A percentile compares a stretch with the other conserved stretches of the same genome.
Evolutionary conservation across 805 yeast species (phyloP).

Genomic region (Schwanniomyces polymorphus): DNA sequence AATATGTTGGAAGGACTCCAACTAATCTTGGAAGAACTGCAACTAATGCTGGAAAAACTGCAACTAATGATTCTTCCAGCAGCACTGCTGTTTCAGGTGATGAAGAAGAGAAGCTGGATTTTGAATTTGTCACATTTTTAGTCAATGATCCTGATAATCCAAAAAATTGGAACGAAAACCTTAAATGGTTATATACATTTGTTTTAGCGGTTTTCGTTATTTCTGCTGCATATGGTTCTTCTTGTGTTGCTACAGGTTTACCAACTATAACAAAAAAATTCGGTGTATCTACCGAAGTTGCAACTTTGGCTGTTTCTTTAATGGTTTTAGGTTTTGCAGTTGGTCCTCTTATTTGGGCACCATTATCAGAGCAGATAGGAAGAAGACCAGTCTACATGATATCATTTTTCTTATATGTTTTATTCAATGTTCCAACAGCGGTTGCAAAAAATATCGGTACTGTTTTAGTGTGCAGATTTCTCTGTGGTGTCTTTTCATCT

Average conservation of each 20-base stretch:
- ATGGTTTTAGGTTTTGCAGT: conserved; percentile 88
- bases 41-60: conserved; percentile 61
- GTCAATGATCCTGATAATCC: conserved; percentile 88
- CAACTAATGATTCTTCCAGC: conserved; percentile 10
- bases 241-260: conserved; percentile 86
- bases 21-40: too few species aligned
- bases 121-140: conserved; percentile 82
- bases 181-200: conserved; percentile 68
- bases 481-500: conserved; percentile 83
- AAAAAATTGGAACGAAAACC: conserved; percentile 67
- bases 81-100: conserved; percentile 11
- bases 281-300: conserved; percentile 73
- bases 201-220: conserved; percentile 71
- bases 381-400: conserved; percentile 80
- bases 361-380: conserved; percentile 82
- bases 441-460: conserved; percentile 81
- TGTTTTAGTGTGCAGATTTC: conserved; percentile 75
- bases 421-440: conserved; percentile 88
- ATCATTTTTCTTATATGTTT: conserved; percentile 69
- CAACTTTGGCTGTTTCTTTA: conserved; percentile 75
- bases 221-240: conserved; percentile 90
- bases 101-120: conserved; percentile 51
- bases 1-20: conserved; percentile 57
- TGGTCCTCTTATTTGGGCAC: conserved; percentile 91
- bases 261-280: conserved; percentile 64